Evolutionary conservation across 805 yeast species (phyloP), one percentile per base, ranked within the genome.

Genomic region (Cyberlindnera veronae): DNA sequence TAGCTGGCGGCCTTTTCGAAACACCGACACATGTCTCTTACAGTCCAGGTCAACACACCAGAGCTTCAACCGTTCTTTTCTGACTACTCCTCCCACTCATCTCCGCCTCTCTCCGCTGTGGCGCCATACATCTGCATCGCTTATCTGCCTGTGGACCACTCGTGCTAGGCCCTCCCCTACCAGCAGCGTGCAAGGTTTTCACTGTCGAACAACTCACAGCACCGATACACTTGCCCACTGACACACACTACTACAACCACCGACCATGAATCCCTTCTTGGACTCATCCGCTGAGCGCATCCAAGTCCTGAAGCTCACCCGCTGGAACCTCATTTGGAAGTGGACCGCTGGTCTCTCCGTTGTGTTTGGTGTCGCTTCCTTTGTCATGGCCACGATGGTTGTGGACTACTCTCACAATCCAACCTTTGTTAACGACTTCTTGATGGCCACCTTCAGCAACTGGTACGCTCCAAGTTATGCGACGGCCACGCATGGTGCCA

Each of bases 361-460:
- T 8, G 2, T 40, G 4, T 20, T 40, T 21, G 29, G 38, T 9
- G 17, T 35, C 5, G 7, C 40, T 3, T 23, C 36, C 9, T 22
- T 44, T 16, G 7, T 32, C 11, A 21, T 30, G 3, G 20, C 38
- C 23, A 21, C 29, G 12, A 16, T 40, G 29, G 31, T 40, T 32
- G 31, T 40, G 16, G 24, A 20, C 22, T 37, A 34, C 38, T 34
- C 44, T 13, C 40, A 35, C n/a, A 32, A 44, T 34, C 44, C 44
- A 5, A 40, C 42, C 2, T 38, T 40, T 18, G 32, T 41, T 19
- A 41, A 41, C 26, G 45, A 41, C 18, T 27, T 38, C 28, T 21
- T 42, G 13, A 28, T 26, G 11, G 12, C 34, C 7, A 19, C 45
- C 2, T 29, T 34, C 35, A 18, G 39, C 14, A 21, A 14, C 8